Conservation (phyloP, 2,329 filamentous ascomycete species). For the Orbilia brochopaga region DNA sequence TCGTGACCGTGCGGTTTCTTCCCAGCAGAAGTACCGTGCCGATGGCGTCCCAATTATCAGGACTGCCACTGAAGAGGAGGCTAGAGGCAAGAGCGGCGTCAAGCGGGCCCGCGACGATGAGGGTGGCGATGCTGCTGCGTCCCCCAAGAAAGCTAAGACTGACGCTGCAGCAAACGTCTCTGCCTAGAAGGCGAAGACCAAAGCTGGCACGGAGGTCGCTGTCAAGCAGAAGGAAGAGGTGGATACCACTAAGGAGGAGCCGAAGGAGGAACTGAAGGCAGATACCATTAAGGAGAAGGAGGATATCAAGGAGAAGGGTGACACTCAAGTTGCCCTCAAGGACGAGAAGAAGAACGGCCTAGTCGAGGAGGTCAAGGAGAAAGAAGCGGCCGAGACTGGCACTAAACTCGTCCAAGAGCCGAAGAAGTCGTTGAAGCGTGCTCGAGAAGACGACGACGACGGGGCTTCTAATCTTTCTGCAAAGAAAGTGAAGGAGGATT, state of each 20-base stretch:
- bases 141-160: neutral
- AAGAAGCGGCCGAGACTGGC: no score
- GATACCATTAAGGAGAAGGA: no score
- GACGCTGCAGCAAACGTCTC: neutral
- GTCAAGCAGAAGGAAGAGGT: no score
- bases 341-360: no score
- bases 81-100: conserved; percentile 1
- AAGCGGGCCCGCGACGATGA: conserved; percentile 8
- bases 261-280: no score
- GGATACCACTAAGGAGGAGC: no score
- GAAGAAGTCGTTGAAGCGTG: conserved; percentile 13
- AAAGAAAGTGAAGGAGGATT: conserved; percentile 15
- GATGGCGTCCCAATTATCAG: conserved; percentile 36
- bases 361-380: no score
- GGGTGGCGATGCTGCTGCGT: neutral
- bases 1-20: neutral
- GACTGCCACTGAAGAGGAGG: neutral
- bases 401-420: no score
- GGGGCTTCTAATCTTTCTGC: conserved; percentile 23
- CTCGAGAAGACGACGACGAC: conserved; percentile 17
- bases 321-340: no score
- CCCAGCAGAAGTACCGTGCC: conserved; percentile 20
- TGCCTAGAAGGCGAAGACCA: conserved; percentile 9
- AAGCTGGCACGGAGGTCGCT: no score
- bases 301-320: no score